Conservation (phyloP, 495 filamentous ascomycete genomes). For the Penicillium fimorum region DNA sequence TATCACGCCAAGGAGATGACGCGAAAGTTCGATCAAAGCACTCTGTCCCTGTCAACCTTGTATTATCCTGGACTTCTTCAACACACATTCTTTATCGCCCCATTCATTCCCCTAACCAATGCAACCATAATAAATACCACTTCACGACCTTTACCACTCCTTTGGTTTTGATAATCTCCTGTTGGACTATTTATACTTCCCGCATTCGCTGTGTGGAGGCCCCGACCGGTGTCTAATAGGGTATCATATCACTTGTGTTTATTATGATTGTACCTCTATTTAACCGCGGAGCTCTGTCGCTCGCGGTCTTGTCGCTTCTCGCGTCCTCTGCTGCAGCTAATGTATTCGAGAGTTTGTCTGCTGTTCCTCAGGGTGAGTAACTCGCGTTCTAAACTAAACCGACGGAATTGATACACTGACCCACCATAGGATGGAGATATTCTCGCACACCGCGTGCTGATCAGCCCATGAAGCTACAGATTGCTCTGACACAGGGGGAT, state of each 20-base stretch:
- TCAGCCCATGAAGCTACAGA: slow-evolving; percentile 40
- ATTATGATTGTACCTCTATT: slow-evolving; percentile 33
- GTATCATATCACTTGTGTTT: slow-evolving; percentile 6
- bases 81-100: slow-evolving; percentile 14
- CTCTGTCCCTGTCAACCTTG: not conserved
- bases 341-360: slow-evolving; percentile 38
- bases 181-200: slow-evolving; percentile 16
- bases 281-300: slow-evolving; percentile 37
- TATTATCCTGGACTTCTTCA: slow-evolving; percentile 6
- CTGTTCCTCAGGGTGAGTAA: slow-evolving; percentile 37
- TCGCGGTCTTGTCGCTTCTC: slow-evolving; percentile 41
- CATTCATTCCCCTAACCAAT: slow-evolving; percentile 22
- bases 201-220: not conserved
- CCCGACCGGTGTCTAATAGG: not conserved
- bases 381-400: slow-evolving; percentile 14
- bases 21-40: not conserved
- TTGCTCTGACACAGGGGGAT: slow-evolving; percentile 57
- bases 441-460: slow-evolving; percentile 28
- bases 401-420: not conserved
- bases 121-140: slow-evolving; percentile 31
- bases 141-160: slow-evolving; percentile 12
- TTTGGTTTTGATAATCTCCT: not conserved
- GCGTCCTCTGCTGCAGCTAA: slow-evolving; percentile 35
- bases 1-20: slow-evolving; percentile 15
- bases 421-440: slow-evolving; percentile 38